Base-by-base conservation (phyloP, 305 asterid genomes). In the Solanum aculeatissimum region DNA sequence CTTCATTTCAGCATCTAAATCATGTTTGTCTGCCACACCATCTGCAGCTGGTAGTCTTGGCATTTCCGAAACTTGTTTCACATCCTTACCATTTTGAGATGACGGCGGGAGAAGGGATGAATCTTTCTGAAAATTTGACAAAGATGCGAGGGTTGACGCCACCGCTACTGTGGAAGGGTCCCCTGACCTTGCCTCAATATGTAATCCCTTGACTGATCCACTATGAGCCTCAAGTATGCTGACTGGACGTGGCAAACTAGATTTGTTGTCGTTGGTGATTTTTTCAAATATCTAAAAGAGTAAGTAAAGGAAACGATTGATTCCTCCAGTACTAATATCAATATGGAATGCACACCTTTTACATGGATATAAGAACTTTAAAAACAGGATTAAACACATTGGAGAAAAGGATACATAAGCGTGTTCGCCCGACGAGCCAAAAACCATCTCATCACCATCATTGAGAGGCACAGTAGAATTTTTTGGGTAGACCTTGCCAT, bases 401-500 rank as follows among this genome's bases (percentile, higher is more conserved):
- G 60, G 85, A 57, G n/a, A 53, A 86, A 92, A 93, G 98, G 99
- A 96, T 96, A 96, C 99, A 87, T 96, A 96, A 79, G 95, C 95
- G 87, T 93, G 94, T 87, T 89, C 90, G 45, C 93, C 95, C 35
- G 92, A 87, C 27, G 90, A 87, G 92, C 94, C 90, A 87, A 96
- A 96, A 69, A 93, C 92, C 91, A 96, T 94, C 87, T 94, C 99
- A 86, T 96, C 99, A 11, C 99, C 98, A 83, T 91, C 95, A 81
- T 89, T 92, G 66, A 96, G 89, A 84, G 91, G 92, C 86, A 94
- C 89, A 16, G 95, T 91, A 75, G 97, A 89, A 84, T 92, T 95
- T 88, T 94, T 91, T 58, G 92, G 88, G 89, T 87, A 92, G 87
- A 83, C 68, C 90, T 90, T 96, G 83, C 97, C 94, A 90, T 96